A percentile compares a stretch with the other conserved stretches of the same genome.
Conservation (phyloP, 106 monocot genomes). For the Cymbidium sinense region DNA sequence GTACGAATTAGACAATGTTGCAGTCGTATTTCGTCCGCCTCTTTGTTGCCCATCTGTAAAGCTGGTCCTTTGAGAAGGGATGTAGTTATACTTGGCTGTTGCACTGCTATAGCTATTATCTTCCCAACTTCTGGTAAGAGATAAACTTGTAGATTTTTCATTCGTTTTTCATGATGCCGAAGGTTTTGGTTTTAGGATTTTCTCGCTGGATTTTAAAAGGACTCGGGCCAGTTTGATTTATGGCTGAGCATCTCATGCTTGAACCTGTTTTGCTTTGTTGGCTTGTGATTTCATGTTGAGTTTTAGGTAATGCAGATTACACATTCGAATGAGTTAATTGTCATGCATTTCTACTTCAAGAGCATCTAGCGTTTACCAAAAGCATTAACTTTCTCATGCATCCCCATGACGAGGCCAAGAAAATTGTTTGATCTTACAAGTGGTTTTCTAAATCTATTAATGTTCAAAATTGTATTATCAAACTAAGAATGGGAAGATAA, state of each 20-base stretch:
- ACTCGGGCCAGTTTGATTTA: background rate
- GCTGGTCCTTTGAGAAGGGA: slow-evolving; percentile 32
- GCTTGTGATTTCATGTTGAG: background rate
- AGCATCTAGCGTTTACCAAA: no score
- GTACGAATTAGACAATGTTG: background rate
- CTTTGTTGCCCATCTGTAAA: background rate
- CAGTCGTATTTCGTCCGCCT: slow-evolving; percentile 4
- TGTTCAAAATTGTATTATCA: no score
- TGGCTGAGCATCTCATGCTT: background rate
- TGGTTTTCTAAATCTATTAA: no score
- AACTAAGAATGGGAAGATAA: no score
- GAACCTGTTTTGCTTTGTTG: background rate
- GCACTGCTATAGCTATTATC: slow-evolving; percentile 24
- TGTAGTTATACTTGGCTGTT: slow-evolving; percentile 32
- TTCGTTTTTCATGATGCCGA: background rate
- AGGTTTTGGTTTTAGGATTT: background rate
- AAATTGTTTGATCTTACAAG: no score
- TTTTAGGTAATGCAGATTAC: background rate
- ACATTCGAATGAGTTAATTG: no score
- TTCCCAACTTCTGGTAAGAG: slow-evolving; percentile 35
- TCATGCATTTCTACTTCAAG: no score
- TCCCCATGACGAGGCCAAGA: no score
- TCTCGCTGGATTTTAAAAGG: background rate
- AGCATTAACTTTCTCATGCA: no score
- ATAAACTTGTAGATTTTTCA: background rate